phyloP scores from a whole-genome alignment of 441 rosid genomes.

The Erodium texanum region DNA sequence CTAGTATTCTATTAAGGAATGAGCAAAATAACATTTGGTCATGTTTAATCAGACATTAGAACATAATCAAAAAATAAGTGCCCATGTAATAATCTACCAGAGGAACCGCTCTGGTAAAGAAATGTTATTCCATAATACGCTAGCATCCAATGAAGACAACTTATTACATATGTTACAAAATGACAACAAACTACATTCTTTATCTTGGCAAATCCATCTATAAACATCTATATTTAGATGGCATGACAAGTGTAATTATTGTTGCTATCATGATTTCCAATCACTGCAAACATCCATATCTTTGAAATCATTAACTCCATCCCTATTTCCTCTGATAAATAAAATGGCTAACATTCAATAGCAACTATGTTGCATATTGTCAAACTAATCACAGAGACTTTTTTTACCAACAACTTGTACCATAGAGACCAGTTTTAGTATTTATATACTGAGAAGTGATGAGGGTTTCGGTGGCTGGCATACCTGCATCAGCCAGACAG shows the following conservation, averaged over 20 bases:
- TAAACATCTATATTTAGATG: not conserved
- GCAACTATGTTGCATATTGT: not conserved
- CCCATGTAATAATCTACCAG: not conserved
- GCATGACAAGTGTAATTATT: not conserved
- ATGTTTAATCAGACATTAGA: not conserved
- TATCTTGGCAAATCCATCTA: not conserved
- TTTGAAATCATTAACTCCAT: not conserved
- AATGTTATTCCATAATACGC: not conserved
- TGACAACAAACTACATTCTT: not conserved
- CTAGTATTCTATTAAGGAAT: not conserved
- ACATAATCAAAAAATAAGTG: not conserved
- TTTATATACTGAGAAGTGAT: not conserved
- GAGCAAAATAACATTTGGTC: not conserved
- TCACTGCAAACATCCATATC: not conserved
- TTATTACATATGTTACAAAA: not conserved
- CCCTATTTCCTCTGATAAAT: not conserved
- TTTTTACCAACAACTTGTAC: not conserved
- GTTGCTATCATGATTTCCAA: not conserved
- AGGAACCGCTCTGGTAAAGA: not conserved
- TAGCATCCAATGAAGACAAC: not conserved
- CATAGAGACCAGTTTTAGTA: not conserved
- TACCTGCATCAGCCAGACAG: slow-evolving; percentile 99
- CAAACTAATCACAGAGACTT: not conserved
- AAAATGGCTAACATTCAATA: not conserved
- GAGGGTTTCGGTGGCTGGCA: slow-evolving; percentile 9